Evolutionary conservation across 177 flowering plant genomes (phyloP), one percentile per base, ranked within the genome.

Genomic region (Vitis hybrid): DNA sequence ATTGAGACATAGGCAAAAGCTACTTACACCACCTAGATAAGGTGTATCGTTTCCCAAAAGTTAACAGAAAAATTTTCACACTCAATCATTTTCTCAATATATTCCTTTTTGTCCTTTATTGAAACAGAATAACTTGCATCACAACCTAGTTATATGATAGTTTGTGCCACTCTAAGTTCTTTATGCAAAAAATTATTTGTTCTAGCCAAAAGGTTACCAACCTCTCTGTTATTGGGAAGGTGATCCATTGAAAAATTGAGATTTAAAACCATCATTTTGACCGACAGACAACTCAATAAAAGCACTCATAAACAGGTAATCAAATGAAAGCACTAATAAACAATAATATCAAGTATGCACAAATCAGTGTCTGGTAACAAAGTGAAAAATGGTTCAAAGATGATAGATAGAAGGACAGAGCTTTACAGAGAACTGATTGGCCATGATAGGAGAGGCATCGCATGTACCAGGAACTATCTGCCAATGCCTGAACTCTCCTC

Each of bases 351-450:
- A 39, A 39, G 1, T 6, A 6, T 39, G 45, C 45, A 39, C 45
- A 39, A 39, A 39, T 39, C 6, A 39, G 45, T 39, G 45, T 39
- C 45, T 39, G 45, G 8, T 39, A 39, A 39, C 45, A 39, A 39
- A 39, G 45, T 51, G 52, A 70, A 23, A 62, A 39, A 52, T 48
- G 48, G 32, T 4, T 55, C 52, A 34, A 69, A 65, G 48, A 58
- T 65, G 11, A 79, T 52, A 65, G 62, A 55, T 48, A 13, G 5
- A 70, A 77, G 76, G 54, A 65, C 15, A 78, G 76, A 73, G 73
- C 51, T 60, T 89, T 87, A 94, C 99, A 71, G 99, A 94, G 80
- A 94, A 94, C 75, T 94, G 99, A 82, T 94, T 93, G 66, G 99
- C 89, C 98, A 93, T 90, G 75, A 94, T 68, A 23, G 99, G 98